These are phyloP conservation scores for Phytophthora tubulina DNA, from an alignment of 352 stramenopile species.

Conservation along the genomic window DNA sequence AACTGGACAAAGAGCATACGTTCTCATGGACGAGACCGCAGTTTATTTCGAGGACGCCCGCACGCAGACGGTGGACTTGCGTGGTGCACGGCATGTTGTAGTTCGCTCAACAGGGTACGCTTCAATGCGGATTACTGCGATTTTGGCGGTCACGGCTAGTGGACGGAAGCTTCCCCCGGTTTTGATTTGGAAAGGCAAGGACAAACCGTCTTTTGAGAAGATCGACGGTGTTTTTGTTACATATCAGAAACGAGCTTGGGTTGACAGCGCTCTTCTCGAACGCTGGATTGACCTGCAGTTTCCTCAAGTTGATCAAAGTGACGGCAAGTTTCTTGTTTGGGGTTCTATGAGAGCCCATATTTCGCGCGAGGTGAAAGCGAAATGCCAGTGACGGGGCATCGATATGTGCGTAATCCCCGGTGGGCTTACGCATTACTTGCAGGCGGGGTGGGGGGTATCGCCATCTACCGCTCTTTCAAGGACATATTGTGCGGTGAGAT, in stretches of 20 bases:
- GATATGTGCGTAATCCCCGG: conserved; percentile 18
- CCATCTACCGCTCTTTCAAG: conserved; percentile 28
- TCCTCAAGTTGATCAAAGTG: neutral
- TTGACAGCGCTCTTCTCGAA: conserved; percentile 1
- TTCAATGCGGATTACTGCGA: neutral
- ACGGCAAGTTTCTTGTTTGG: conserved; percentile 16
- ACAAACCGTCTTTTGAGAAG: conserved; percentile 1
- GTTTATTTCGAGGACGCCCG: conserved; percentile 5
- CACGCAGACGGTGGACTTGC: neutral
- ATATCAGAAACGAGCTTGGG: conserved; percentile 1
- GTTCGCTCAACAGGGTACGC: conserved; percentile 1
- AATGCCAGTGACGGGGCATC: conserved; percentile 1
- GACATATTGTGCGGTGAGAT: conserved; percentile 21
- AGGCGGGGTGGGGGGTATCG: conserved; percentile 18
- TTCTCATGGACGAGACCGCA: neutral
- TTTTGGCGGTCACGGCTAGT: conserved; percentile 10
- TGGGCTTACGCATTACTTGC: conserved; percentile 4
- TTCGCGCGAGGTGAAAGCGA: conserved; percentile 7
- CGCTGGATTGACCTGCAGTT: conserved; percentile 13
- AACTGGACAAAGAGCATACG: no score
- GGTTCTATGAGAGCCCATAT: conserved; percentile 18
- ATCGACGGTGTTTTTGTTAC: conserved; percentile 3
- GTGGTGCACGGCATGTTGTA: neutral
- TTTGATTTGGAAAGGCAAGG: neutral
- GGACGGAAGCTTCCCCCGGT: neutral